These are phyloP conservation scores for Beverwykella pulmonaria DNA, from an alignment of 495 filamentous ascomycete species.

Conservation along the genomic window DNA sequence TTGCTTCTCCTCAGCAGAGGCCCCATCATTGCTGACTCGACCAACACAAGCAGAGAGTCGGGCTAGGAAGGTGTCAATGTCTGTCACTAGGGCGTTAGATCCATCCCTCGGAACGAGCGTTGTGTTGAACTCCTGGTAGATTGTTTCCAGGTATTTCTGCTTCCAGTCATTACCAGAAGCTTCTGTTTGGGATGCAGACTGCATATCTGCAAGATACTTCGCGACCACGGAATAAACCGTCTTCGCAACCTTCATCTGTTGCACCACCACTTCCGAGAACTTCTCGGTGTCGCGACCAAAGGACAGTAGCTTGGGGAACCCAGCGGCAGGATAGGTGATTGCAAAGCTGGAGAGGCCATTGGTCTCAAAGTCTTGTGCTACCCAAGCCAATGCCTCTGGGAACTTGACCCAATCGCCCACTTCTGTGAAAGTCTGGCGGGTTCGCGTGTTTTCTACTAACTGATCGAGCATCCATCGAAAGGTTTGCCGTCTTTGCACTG, in stretches of 20 bases:
- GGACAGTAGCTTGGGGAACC: constrained; percentile 38
- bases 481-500: constrained; percentile 30
- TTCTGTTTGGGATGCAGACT: neutral
- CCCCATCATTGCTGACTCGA: neutral
- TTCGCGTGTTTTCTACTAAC: constrained; percentile 22
- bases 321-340: constrained; percentile 46
- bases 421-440: constrained; percentile 42
- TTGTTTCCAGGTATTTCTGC: constrained; percentile 14
- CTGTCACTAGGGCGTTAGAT: constrained; percentile 9
- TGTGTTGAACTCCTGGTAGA: constrained; percentile 41
- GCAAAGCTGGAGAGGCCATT: constrained; percentile 39
- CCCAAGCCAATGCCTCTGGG: constrained; percentile 37
- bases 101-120: constrained; percentile 35
- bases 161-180: constrained; percentile 1
- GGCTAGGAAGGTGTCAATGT: constrained; percentile 13
- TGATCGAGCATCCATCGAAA: constrained; percentile 41
- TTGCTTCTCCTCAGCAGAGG: constrained; percentile 1
- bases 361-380: constrained; percentile 28
- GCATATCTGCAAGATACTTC: constrained; percentile 17
- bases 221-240: constrained; percentile 16
- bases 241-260: constrained; percentile 12
- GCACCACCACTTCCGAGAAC: constrained; percentile 9
- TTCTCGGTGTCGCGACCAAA: constrained; percentile 10
- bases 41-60: constrained; percentile 6
- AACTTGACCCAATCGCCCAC: constrained; percentile 36